A percentile compares a stretch with the other conserved stretches of the same genome.
These are phyloP conservation scores for Cylindrotheca closterium DNA, from an alignment of 108 stramenopile species.

Conservation along the genomic window DNA sequence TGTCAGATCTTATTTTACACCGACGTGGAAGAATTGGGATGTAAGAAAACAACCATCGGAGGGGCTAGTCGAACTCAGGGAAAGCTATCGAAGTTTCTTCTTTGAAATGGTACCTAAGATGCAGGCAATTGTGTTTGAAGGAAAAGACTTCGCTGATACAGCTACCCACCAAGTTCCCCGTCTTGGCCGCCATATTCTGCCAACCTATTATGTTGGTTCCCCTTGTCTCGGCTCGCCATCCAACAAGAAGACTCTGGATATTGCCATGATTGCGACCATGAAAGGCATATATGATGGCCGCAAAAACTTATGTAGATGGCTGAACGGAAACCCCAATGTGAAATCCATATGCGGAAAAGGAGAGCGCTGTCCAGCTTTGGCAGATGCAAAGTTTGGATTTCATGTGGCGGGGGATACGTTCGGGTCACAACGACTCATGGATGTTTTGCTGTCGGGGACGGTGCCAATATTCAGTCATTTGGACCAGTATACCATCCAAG, in stretches of 20 bases:
- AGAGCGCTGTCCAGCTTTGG: constrained; percentile 7
- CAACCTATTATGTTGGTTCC: constrained; percentile 7
- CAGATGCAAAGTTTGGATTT: constrained; percentile 12
- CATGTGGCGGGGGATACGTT: constrained; percentile 15
- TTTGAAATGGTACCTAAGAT: too few species aligned
- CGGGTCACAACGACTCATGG: constrained; percentile 8
- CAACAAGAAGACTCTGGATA: constrained; percentile 18
- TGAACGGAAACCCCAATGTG: background rate
- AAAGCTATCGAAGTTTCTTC: too few species aligned
- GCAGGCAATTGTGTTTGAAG: too few species aligned
- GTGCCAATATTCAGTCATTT: constrained; percentile 14
- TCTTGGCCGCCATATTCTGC: too few species aligned
- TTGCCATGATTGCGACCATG: constrained; percentile 20
- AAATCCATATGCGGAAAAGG: constrained; percentile 4
- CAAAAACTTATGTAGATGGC: constrained; percentile 12
- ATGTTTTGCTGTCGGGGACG: constrained; percentile 13
- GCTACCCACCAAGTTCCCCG: too few species aligned
- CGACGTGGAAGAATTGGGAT: too few species aligned
- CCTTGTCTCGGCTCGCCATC: background rate
- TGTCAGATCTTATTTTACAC: too few species aligned
- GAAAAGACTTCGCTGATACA: too few species aligned
- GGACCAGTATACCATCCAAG: constrained; percentile 10
- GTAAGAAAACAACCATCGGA: too few species aligned
- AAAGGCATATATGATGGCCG: constrained; percentile 19
- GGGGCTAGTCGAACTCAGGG: too few species aligned